Evolutionary conservation across 148 eudicot genomes (phyloP).

Genomic region (Nepenthes gracilis): DNA sequence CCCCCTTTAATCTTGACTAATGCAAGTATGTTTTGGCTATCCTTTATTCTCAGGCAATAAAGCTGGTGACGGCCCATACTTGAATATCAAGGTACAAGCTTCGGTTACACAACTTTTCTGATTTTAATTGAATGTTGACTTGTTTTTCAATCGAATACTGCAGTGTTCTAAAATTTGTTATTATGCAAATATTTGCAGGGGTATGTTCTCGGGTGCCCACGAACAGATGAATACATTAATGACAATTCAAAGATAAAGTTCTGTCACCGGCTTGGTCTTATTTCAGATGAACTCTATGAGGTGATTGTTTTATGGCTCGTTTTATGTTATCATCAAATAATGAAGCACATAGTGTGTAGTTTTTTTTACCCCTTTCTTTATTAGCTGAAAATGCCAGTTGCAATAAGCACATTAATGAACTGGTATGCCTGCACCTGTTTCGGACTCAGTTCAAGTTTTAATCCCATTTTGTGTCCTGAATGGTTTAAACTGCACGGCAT

Average conservation of each 20-base stretch:
- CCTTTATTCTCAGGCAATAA: slow-evolving; percentile 3
- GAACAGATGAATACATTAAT: slow-evolving; percentile 8
- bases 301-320: neutral
- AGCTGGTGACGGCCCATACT: slow-evolving; percentile 1
- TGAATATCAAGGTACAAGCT: slow-evolving; percentile 9
- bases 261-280: neutral
- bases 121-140: neutral
- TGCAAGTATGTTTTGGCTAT: neutral
- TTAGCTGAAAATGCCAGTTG: too few relatives aligned
- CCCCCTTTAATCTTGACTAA: neutral
- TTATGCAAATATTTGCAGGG: slow-evolving; percentile 2
- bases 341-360: too few relatives aligned
- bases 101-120: neutral
- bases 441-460: too few relatives aligned
- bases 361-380: too few relatives aligned
- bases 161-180: neutral
- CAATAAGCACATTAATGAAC: too few relatives aligned
- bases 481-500: too few relatives aligned
- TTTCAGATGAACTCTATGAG: slow-evolving; percentile 4
- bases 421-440: too few relatives aligned
- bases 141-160: neutral
- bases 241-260: slow-evolving; percentile 4
- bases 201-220: slow-evolving; percentile 9
- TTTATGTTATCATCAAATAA: neutral
- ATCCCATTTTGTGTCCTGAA: too few relatives aligned